Percentiles rank a stretch among this genome's conserved stretches.
These are phyloP conservation scores for Chaetomium fimeti DNA, from an alignment of 495 filamentous ascomycete species.

Conservation along the genomic window DNA sequence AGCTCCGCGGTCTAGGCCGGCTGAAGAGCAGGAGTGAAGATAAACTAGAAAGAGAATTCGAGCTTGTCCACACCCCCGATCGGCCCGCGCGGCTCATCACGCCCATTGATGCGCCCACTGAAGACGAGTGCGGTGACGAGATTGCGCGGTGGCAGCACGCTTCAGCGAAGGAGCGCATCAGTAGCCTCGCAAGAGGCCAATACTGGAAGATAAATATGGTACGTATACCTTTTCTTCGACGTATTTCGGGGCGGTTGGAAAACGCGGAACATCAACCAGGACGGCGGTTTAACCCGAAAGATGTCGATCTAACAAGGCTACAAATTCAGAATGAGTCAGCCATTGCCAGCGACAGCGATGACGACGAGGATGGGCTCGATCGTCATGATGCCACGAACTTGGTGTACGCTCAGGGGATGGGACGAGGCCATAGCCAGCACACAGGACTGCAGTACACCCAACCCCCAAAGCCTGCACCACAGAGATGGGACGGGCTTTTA, in stretches of 20 bases:
- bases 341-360: not conserved
- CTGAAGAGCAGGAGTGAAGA: conserved; percentile 13
- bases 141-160: conserved; percentile 30
- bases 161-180: not conserved
- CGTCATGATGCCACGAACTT: not conserved
- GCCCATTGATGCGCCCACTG: conserved; percentile 26
- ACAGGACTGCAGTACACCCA: not conserved
- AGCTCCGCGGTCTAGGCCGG: conserved; percentile 27
- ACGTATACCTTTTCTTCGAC: not conserved
- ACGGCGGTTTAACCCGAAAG: not conserved
- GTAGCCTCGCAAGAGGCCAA: not conserved
- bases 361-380: not conserved
- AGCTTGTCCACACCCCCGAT: conserved; percentile 36
- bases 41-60: conserved; percentile 22
- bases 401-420: not conserved
- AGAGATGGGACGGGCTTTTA: not conserved
- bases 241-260: not conserved
- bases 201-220: not conserved
- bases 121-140: conserved; percentile 31
- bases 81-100: conserved; percentile 20
- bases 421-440: not conserved
- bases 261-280: not conserved
- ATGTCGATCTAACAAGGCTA: not conserved
- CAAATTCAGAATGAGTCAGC: not conserved
- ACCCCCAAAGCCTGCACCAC: not conserved